Base-by-base conservation (phyloP, 2,329 filamentous ascomycete genomes). In the Aureobasidium pullulans region DNA sequence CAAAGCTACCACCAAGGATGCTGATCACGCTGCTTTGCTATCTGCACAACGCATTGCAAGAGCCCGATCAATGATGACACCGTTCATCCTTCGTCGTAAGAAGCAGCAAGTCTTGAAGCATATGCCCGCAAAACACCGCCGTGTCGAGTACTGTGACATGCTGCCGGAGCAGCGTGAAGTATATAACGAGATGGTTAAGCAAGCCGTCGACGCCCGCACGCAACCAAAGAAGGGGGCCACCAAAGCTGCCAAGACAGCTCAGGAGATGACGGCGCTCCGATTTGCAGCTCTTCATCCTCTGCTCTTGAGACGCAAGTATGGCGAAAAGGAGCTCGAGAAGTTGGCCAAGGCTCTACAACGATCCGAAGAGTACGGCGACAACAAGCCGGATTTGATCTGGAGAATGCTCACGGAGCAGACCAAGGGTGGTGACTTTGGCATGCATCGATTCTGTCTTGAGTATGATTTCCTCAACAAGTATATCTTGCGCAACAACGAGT, bases 251-350 rank as follows among this genome's bases (percentile, higher is more conserved):
- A 61, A 54, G 42, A 58, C 46, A 23, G 31, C 58, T 13, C 60
- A 61, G 8, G 68, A 71, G 29, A 87, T 96, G 78, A 94, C 96
- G 82, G 90, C 92, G 71, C 82, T 97, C 16, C 88, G 93, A 46
- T 93, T 96, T 71, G 90, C 93, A 2, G 89, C 94, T 0, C 90
- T 96, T 44, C 94, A 99, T 68, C 90, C 92, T 0, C 81, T 96
- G 57, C 82, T 99, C 9, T 94, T 95, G 73, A 84, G 93, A 4
- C 84, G 87, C 2, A 82, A 89, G 63, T 99, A 94, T 70, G 83
- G 83, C 10, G 86, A 96, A 67, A 77, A 81, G 34, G 87, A 81
- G 60, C 83, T 96, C 6, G 79, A 84, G 60, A 84, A 90, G 67
- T 96, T 97, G 82, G 67, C 69, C 10, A 58, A 61, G 4, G 65